Evolutionary conservation across 495 filamentous ascomycete genomes (phyloP), one percentile per base, ranked within the genome.

Genomic region (Talaromyces trachyspermus): DNA sequence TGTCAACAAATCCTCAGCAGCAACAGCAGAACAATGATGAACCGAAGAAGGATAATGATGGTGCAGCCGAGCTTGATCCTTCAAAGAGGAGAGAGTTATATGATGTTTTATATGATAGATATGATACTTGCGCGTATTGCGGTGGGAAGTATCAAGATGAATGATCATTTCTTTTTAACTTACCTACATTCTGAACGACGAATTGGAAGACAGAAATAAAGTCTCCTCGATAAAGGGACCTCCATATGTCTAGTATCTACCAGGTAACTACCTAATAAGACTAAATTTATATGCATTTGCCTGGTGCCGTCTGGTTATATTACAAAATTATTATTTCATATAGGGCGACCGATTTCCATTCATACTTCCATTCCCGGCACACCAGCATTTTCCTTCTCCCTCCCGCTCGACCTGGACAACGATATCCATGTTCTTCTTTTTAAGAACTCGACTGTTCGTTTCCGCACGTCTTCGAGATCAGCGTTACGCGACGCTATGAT

Each of bases 301-400:
- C n/a, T n/a, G n/a, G n/a, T n/a, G n/a, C n/a, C n/a, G n/a, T n/a
- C n/a, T n/a, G n/a, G n/a, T n/a, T 38, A 38, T 38, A 38, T 11
- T 38, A 22, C 24, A 42, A 41, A 44, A 23, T n/a, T n/a, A 30
- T 44, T 32, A 44, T 18, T 20, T 44, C 2, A 46, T 46, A 46
- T 46, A 37, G 23, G 44, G 30, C 32, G 30, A 35, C 20, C 44
- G 29, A 35, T n/a, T 46, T n/a, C 38, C 29, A 18, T 15, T 42
- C 39, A 23, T 14, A 26, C 22, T 49, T 22, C 48, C 48, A 14
- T 49, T 49, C 11, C 66, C 69, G 15, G 77, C 78, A 63, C 88
- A 95, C 88, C 88, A 95, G 57, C 88, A 94, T 27, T 77, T 79
- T 5, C 72, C 70, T 40, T 88, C 85, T 0, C 85, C 85, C 56